Evolutionary conservation across 2,329 filamentous ascomycete genomes (phyloP), one percentile per base, ranked within the genome.

Genomic region (Pseudogymnoascus sp.): DNA sequence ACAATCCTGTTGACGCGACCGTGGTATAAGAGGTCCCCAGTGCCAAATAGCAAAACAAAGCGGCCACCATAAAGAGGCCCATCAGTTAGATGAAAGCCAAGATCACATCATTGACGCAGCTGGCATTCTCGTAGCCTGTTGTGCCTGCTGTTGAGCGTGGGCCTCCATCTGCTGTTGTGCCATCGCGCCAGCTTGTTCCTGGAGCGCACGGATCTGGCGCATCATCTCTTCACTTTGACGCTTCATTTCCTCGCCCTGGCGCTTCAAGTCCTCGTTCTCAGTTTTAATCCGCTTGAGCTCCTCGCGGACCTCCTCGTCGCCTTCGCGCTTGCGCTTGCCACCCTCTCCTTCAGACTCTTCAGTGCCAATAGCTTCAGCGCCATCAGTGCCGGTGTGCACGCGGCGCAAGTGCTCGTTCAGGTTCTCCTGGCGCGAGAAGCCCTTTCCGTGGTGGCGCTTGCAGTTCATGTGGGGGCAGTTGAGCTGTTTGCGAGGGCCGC

Each of bases 371-470:
- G 69, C 63, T 6, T 66, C 67, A 3, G 63, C 50, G 59, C 77
- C 72, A 28, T 73, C 76, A 42, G 79, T 77, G 59, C 81, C 80
- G 44, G 83, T 88, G 73, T 97, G 93, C n/a, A 96, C 90, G 25
- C 93, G 87, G 18, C 93, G 89, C 16, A 97, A 79, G 76, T 97
- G 93, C 76, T 97, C 93, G 73, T 93, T 92, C 3, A 97, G 81
- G 70, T 97, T 97, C 77, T 97, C 93, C 72, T 93, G 90, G 60
- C 93, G 86, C 7, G 93, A 96, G 75, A 97, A 97, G 21, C 92
- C 92, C 71, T 91, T 90, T 66, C 91, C 93, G 0, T 85, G 87
- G 71, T 92, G 90, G 38, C 93, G 89, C 74, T 96, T 96, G 82
- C 93, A 97, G 73, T 91, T 91, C 38, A 81, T 76, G 71, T 93